A percentile compares a stretch with the other conserved stretches of the same genome.
Conservation (phyloP, 345 rosid species). For the Gossypium thurberi region DNA sequence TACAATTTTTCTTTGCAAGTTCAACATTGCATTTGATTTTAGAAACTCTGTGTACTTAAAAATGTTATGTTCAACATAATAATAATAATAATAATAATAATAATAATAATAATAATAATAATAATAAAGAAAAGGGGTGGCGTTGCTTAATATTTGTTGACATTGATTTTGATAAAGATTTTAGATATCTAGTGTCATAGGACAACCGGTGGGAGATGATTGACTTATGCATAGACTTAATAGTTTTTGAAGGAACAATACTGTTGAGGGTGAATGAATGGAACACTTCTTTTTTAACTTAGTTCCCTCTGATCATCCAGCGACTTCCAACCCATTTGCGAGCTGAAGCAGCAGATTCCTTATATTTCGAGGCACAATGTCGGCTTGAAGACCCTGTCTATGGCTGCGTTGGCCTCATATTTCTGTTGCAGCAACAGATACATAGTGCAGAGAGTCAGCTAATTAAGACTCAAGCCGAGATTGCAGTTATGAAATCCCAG, state of each 20-base stretch:
- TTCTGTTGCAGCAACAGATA: constrained; percentile 40
- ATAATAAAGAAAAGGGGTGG: neutral
- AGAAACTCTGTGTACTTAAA: too few relatives aligned
- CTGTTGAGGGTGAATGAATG: neutral
- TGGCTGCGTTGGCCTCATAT: constrained; percentile 53
- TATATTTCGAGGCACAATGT: constrained; percentile 51
- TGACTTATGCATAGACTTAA: neutral
- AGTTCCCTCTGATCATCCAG: constrained; percentile 15
- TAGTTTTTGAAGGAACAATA: neutral
- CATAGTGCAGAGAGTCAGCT: constrained; percentile 32
- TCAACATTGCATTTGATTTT: too few relatives aligned
- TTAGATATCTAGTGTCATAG: neutral
- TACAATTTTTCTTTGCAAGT: too few relatives aligned
- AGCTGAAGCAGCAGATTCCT: constrained; percentile 44
- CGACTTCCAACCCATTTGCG: constrained; percentile 39
- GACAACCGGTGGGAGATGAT: neutral
- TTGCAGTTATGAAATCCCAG: constrained; percentile 18
- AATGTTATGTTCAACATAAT: too few relatives aligned
- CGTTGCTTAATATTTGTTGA: neutral
- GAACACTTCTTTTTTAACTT: neutral
- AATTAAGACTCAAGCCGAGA: constrained; percentile 43
- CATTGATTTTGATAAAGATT: neutral
- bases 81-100: too few relatives aligned
- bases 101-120: too few relatives aligned
- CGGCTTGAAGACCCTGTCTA: constrained; percentile 53